Base-by-base conservation (phyloP, 2,329 filamentous ascomycete genomes). In the Aureobasidium sp. region DNA sequence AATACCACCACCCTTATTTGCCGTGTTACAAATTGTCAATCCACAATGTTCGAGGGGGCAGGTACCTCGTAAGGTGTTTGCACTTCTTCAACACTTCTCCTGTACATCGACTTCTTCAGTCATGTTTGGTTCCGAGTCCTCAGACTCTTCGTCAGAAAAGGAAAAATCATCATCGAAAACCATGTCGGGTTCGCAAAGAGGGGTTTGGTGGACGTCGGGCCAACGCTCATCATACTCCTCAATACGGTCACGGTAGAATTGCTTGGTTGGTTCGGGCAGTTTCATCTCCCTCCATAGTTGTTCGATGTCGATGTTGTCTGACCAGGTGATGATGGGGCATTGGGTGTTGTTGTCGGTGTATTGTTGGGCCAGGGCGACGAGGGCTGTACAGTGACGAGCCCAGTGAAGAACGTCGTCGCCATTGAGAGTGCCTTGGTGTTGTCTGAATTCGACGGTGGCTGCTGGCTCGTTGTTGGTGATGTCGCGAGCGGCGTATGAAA, bases 271-370 rank as follows among this genome's bases (percentile, higher is more conserved):
- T 34, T 60, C 60, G n/a, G 29, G 27, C 29, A 69, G 50, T 6
- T 39, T 64, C 66, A 69, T 68, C 46, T 59, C 61, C 41, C 63
- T 64, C 59, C 66, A 63, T 15, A 69, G 62, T n/a, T 63, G 62
- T 61, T 62, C 60, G 20, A 69, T 57, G 12, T 63, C 57, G 44
- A 66, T 63, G 20, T 13, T 53, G 29, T 66, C 63, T 5, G 48
- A 27, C 68, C 65, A 67, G 43, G 62, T 59, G 34, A 24, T 39
- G n/a, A 63, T 61, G 26, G 12, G 41, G 36, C 63, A 64, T 8
- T 20, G 34, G 10, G 37, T 46, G n/a, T 56, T 61, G n/a, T 24
- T 61, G 12, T 24, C 43, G 10, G 65, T 60, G 20, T 61, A 63
- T 59, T 41, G 39, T n/a, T 61, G 53, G 13, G 66, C 66, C 24